A percentile compares a stretch with the other conserved stretches of the same genome.
Conservation (phyloP, 352 stramenopile genomes). For the Elongisporangium undulatum region DNA sequence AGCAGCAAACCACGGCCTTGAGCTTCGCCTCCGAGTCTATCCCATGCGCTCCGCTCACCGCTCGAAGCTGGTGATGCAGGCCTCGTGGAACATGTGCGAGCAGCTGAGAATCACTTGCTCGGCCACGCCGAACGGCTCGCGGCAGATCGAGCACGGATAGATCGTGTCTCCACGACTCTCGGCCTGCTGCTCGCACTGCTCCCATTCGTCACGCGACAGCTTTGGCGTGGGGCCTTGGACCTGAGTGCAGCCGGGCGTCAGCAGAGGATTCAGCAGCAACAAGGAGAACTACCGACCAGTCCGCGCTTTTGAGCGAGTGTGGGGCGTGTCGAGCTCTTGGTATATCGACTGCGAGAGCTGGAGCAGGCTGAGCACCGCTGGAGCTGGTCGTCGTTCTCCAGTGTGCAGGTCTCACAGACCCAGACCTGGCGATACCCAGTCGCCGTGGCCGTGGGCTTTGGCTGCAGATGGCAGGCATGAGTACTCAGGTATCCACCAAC, state of each 20-base stretch:
- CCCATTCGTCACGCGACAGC: conserved; percentile 65
- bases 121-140: conserved; percentile 62
- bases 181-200: conserved; percentile 61
- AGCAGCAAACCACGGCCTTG: neutral
- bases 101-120: conserved; percentile 84
- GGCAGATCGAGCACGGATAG: conserved; percentile 81
- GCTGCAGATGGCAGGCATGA: neutral
- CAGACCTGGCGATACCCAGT: conserved; percentile 56
- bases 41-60: conserved; percentile 14
- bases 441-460: neutral
- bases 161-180: conserved; percentile 50
- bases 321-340: conserved; percentile 15
- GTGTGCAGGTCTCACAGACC: conserved; percentile 76
- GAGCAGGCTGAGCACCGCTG: conserved; percentile 49
- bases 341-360: conserved; percentile 19
- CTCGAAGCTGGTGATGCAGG: conserved; percentile 82
- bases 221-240: conserved; percentile 50
- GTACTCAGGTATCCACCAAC: neutral
- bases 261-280: neutral
- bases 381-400: conserved; percentile 57
- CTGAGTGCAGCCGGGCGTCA: conserved; percentile 12
- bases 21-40: too few relatives aligned
- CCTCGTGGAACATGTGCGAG: conserved; percentile 83
- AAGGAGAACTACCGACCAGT: conserved; percentile 42
- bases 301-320: conserved; percentile 74